These are phyloP conservation scores for Lentinula detonsa DNA, from an alignment of 768 basidiomycete species.

Conservation along the genomic window DNA sequence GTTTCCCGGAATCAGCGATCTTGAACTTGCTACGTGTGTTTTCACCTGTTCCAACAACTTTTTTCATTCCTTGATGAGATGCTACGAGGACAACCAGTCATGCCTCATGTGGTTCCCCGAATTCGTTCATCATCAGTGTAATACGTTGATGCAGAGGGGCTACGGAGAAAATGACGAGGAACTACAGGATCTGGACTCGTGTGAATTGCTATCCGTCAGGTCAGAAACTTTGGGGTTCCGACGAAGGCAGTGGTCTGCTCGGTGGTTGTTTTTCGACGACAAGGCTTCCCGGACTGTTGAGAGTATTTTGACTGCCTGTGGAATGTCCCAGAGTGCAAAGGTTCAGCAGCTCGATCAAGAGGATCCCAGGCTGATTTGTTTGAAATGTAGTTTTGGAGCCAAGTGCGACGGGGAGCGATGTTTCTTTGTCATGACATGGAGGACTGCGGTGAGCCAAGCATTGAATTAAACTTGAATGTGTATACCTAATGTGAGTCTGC, in stretches of 20 bases:
- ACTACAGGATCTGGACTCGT: background rate
- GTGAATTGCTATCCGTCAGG: background rate
- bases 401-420: conserved; percentile 26
- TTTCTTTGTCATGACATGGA: conserved; percentile 24
- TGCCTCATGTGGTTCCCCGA: conserved; percentile 27
- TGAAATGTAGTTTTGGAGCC: conserved; percentile 27
- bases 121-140: conserved; percentile 26
- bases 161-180: background rate
- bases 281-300: conserved; percentile 23
- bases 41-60: conserved; percentile 19
- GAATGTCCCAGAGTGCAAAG: conserved; percentile 19
- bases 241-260: conserved; percentile 17
- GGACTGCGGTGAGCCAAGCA: conserved; percentile 22
- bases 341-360: conserved; percentile 21
- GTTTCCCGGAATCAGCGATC: background rate
- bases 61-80: background rate
- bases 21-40: conserved; percentile 18
- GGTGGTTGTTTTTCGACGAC: conserved; percentile 21
- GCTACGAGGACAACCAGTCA: conserved; percentile 6
- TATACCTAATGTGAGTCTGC: too few species aligned
- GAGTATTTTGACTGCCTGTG: conserved; percentile 24
- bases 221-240: background rate
- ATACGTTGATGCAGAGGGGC: conserved; percentile 9
- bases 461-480: background rate
- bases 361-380: conserved; percentile 26